Percentiles rank a stretch among this genome's conserved stretches.
phyloP scores from a whole-genome alignment of 306 rosid species.

The Citrullus colocynthis region DNA sequence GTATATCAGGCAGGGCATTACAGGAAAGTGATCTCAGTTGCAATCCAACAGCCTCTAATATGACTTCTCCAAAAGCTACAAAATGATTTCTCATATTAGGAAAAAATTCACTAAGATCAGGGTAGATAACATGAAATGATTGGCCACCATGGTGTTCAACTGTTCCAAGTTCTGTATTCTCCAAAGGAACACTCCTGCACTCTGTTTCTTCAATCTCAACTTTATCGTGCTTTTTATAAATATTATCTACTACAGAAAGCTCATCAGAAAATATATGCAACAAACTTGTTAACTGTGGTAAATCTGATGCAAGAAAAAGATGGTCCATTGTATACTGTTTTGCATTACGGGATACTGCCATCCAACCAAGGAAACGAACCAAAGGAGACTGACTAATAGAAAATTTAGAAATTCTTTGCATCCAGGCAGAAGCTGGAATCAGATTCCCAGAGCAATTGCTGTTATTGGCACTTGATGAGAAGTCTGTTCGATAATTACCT shows the following conservation, averaged over 20 bases:
- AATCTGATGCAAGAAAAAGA: conserved; percentile 64
- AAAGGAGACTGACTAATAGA: conserved; percentile 51
- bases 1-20: conserved; percentile 58
- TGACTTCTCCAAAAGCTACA: conserved; percentile 63
- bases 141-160: conserved; percentile 23
- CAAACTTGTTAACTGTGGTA: conserved; percentile 55
- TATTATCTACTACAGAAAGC: conserved; percentile 66
- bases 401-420: conserved; percentile 52
- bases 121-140: conserved; percentile 62
- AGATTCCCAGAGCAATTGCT: conserved; percentile 48
- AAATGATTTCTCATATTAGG: conserved; percentile 73
- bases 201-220: conserved; percentile 28
- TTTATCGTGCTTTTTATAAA: conserved; percentile 34
- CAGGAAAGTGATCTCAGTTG: conserved; percentile 76
- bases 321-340: conserved; percentile 54
- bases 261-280: conserved; percentile 76
- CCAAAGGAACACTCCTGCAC: conserved; percentile 18
- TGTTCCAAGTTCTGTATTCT: conserved; percentile 26
- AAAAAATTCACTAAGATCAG: conserved; percentile 65
- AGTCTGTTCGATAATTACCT: conserved; percentile 37
- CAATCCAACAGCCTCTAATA: conserved; percentile 87
- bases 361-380: conserved; percentile 93
- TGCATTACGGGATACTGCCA: conserved; percentile 92
- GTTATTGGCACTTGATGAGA: conserved; percentile 32
- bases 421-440: conserved; percentile 89